Conservation (phyloP, 805 yeast species). For the Lipomyces spencermartinsiae region DNA sequence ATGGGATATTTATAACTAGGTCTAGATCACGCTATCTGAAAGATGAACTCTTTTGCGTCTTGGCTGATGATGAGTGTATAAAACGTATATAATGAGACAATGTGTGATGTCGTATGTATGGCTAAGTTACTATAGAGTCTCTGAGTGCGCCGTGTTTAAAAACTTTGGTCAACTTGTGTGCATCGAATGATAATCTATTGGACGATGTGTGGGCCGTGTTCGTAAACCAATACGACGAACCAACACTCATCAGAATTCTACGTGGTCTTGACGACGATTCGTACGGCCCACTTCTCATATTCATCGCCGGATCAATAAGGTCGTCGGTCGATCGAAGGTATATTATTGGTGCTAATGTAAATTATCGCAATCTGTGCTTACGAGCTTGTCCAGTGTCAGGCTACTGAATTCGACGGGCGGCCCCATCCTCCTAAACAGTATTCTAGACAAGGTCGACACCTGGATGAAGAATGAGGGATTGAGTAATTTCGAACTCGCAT, state of each 20-base stretch:
- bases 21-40: constrained; percentile 3
- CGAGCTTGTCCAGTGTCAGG: neutral
- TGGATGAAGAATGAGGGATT: constrained; percentile 18
- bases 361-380: neutral
- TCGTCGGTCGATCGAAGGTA: constrained; percentile 26
- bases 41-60: constrained; percentile 13
- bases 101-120: too few relatives aligned
- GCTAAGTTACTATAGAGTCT: neutral
- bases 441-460: constrained; percentile 17
- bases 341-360: neutral
- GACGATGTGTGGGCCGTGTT: constrained; percentile 20
- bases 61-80: constrained; percentile 13
- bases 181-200: constrained; percentile 20
- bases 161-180: constrained; percentile 28
- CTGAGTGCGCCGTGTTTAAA: constrained; percentile 15
- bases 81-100: neutral
- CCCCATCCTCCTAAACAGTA: neutral
- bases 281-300: constrained; percentile 24
- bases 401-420: constrained; percentile 11
- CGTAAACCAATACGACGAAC: constrained; percentile 12
- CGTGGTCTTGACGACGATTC: constrained; percentile 17
- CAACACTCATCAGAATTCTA: neutral
- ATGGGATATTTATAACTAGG: neutral
- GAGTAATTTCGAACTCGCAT: constrained; percentile 29
- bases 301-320: constrained; percentile 24